Evolutionary conservation across 176 grass and related monocot genomes (phyloP).

Genomic region (Paspalum notatum): DNA sequence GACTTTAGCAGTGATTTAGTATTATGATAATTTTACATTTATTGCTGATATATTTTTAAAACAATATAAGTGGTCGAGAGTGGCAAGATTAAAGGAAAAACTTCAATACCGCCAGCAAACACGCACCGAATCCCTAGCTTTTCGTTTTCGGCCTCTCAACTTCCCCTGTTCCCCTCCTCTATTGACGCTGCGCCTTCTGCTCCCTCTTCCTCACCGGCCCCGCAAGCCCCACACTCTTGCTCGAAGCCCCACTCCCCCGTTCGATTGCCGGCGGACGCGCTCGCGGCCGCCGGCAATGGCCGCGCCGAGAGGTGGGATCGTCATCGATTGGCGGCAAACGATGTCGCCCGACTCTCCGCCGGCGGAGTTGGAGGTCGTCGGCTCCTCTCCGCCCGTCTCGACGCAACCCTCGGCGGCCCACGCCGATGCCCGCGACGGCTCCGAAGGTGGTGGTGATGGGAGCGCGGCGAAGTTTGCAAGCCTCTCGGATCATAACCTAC

Average conservation of each 20-base stretch:
- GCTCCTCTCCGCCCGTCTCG: background rate
- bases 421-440: background rate
- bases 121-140: background rate
- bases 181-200: too few relatives aligned
- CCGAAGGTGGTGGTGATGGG: background rate
- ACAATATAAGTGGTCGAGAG: too few relatives aligned
- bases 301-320: background rate
- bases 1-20: too few relatives aligned
- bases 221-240: too few relatives aligned
- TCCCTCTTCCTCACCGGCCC: too few relatives aligned
- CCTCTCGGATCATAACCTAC: background rate
- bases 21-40: too few relatives aligned
- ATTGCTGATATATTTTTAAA: too few relatives aligned
- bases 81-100: too few relatives aligned
- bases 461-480: background rate
- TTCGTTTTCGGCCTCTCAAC: too few relatives aligned
- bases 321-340: slow-evolving; percentile 8
- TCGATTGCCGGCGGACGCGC: background rate
- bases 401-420: background rate
- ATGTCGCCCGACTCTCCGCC: background rate
- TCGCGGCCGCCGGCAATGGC: background rate
- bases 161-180: too few relatives aligned
- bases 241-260: slow-evolving; percentile 23
- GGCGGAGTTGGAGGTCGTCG: slow-evolving; percentile 6
- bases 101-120: background rate